A percentile compares a stretch with the other conserved stretches of the same genome.
phyloP scores from a whole-genome alignment of 495 filamentous ascomycete species.

The Trichocladium uniseriatum region DNA sequence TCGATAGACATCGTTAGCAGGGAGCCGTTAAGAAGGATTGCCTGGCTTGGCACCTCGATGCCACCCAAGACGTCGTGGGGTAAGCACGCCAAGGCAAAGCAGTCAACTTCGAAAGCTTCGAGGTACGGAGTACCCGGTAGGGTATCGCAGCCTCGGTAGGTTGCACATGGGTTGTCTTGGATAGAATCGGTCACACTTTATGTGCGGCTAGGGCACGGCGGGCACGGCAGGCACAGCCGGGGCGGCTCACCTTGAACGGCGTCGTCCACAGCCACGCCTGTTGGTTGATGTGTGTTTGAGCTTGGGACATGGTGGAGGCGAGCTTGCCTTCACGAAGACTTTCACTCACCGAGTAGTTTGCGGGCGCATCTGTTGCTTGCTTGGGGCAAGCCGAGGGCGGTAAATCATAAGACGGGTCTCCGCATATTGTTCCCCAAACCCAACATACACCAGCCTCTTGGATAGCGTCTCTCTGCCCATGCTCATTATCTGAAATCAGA shows the following conservation, averaged over 20 bases:
- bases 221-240: no score
- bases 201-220: background rate
- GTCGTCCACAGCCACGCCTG: background rate
- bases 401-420: no score
- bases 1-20: background rate
- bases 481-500: no score
- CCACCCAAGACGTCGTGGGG: background rate
- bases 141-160: background rate
- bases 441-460: no score
- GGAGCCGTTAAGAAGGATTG: background rate
- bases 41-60: constrained; percentile 2
- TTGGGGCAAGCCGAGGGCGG: no score
- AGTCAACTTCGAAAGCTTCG: background rate
- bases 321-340: background rate
- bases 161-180: background rate
- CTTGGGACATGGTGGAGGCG: background rate
- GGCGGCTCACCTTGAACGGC: background rate
- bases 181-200: background rate
- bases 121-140: background rate
- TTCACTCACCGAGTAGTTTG: background rate
- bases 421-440: no score
- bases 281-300: background rate
- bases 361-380: no score
- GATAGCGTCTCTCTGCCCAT: no score
- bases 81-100: background rate